Base-by-base conservation (phyloP, 768 basidiomycete species). In the Omphalotus guepiniiformis region DNA sequence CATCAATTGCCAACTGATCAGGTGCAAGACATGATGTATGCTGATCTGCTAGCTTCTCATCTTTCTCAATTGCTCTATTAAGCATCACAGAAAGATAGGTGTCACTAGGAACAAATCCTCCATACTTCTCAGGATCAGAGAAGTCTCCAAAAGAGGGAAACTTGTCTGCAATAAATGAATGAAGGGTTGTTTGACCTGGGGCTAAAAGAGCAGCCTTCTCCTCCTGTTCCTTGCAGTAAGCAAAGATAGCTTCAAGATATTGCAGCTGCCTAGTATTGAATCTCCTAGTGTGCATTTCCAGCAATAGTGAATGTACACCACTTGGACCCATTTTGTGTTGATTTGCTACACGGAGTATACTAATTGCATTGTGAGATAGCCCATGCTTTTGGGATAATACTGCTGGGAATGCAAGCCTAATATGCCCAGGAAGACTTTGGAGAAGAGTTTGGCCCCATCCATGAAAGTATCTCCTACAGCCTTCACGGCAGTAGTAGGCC, bases 301-400 rank as follows among this genome's bases (percentile, higher is more conserved):
- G 39, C 1, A 59, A 49, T 7, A 58, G 54, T 2, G 58, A 50
- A 5, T 41, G 42, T 37, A 61, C 49, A 19, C 58, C 57, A 13
- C 23, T 39, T 0, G 56, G 58, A 2, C 56, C 59, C 59, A 61
- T 61, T 23, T 61, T 61, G 29, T 61, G 59, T 39, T 61, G 59
- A 38, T 61, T 60, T n/a, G n/a, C n/a, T n/a, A n/a, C n/a, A n/a
- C n/a, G n/a, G n/a, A n/a, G n/a, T n/a, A n/a, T n/a, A n/a, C n/a
- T n/a, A n/a, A n/a, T n/a, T n/a, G n/a, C n/a, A n/a, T n/a, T n/a
- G n/a, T n/a, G n/a, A n/a, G n/a, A n/a, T n/a, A n/a, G n/a, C n/a
- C n/a, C n/a, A n/a, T n/a, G n/a, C n/a, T n/a, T n/a, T n/a, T n/a
- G n/a, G n/a, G n/a, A n/a, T n/a, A n/a, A n/a, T n/a, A n/a, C n/a